Conservation (phyloP, 2,329 filamentous ascomycete genomes). For the Diaporthe batatas region DNA sequence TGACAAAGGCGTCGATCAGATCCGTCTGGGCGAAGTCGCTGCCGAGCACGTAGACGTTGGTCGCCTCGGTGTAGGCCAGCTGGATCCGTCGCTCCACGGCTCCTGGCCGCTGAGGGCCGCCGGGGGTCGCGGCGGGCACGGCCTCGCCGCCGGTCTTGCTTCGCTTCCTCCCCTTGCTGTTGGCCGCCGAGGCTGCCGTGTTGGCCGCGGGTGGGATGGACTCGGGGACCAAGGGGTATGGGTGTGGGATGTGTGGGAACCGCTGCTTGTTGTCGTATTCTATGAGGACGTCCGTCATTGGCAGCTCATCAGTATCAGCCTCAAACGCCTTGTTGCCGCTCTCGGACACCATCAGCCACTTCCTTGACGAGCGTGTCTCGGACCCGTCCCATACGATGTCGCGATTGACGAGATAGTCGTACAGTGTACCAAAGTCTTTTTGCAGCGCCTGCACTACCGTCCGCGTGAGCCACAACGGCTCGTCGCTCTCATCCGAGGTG, state of each 20-base stretch:
- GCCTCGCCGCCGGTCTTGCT: constrained; percentile 49
- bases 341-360: constrained; percentile 73
- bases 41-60: constrained; percentile 69
- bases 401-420: constrained; percentile 78
- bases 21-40: constrained; percentile 66
- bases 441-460: constrained; percentile 70
- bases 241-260: constrained; percentile 76
- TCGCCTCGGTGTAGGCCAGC: constrained; percentile 71
- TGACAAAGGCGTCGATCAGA: constrained; percentile 67
- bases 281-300: constrained; percentile 75
- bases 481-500: constrained; percentile 49
- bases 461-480: constrained; percentile 72
- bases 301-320: constrained; percentile 66
- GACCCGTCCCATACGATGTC: constrained; percentile 75
- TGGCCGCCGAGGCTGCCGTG: not conserved
- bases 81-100: constrained; percentile 64
- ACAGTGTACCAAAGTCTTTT: constrained; percentile 75
- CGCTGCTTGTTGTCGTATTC: constrained; percentile 73
- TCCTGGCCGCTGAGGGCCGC: constrained; percentile 43
- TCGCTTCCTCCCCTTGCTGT: constrained; percentile 44
- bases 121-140: constrained; percentile 41
- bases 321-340: constrained; percentile 61
- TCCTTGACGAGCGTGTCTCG: constrained; percentile 71
- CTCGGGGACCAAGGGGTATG: constrained; percentile 74
- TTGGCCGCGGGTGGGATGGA: constrained; percentile 53